Base-by-base conservation (phyloP, 2,329 filamentous ascomycete genomes). In the Dryadomyces quercus-mongolicae region DNA sequence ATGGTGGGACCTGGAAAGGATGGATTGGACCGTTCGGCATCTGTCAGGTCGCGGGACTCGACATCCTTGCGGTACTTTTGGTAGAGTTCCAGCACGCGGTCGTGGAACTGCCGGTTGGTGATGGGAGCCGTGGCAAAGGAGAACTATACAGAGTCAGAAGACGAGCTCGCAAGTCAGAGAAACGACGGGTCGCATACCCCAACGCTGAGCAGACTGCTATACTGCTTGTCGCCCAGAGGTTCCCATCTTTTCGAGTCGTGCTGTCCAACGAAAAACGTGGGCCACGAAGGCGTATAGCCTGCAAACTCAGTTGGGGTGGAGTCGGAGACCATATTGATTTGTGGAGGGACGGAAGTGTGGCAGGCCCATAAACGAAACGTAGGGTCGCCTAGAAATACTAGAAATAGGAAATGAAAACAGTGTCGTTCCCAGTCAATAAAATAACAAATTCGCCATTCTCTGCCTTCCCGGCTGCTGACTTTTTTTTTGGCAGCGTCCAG, bases 101-200 rank as follows among this genome's bases (percentile, higher is more conserved):
- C 73, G 58, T 82, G 83, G 67, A 92, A 93, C 63, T 82, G 76
- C 20, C 73, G 67, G 62, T 86, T 93, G 43, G 87, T 92, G 65
- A 94, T 84, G 51, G 86, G 85, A 18, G 82, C 83, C 5, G 87
- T 91, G 59, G 87, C 77, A 72, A 90, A 88, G 64, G 84, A 81
- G 72, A 92, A 88, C 86, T 91, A 60, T 21, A 42, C 12, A 5
- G 21, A 10, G 49, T 51, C 31, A 51, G 48, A 16, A 22, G 38
- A 13, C 5, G 9, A 51, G 10, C 16, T 13, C 15, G 44, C 21
- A 34, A 3, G 21, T 16, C 38, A 40, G 16, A 25, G 38, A 57
- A 52, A 49, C 54, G 55, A 62, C 57, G 61, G 51, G 64, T 54
- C n/a, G 40, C 81, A 72, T 76, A 86, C 84, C 70, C 83, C 83